Conservation (phyloP, 2,329 filamentous ascomycete genomes). For the Curvularia eragrostidis region DNA sequence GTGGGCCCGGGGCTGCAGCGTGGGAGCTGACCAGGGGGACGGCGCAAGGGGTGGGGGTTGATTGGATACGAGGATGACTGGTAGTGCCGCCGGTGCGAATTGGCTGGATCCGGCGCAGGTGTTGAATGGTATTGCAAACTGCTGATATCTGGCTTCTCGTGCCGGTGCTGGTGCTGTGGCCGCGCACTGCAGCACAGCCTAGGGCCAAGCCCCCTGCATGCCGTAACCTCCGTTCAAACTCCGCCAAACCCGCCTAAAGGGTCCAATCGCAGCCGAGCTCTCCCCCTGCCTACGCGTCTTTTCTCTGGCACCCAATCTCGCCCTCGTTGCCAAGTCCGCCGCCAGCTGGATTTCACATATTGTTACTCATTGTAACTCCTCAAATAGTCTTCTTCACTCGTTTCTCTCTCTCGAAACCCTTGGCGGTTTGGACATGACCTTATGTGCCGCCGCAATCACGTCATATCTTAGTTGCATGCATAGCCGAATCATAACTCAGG, state of each 20-base stretch:
- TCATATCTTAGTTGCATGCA: slow-evolving; percentile 16
- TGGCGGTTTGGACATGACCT: slow-evolving; percentile 1
- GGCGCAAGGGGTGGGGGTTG: slow-evolving; percentile 9
- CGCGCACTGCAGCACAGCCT: background rate
- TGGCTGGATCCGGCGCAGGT: background rate
- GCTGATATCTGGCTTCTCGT: slow-evolving; percentile 20
- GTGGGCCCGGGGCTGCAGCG: slow-evolving; percentile 11
- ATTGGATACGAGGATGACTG: background rate
- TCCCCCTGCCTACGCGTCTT: slow-evolving; percentile 17
- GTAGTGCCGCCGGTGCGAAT: background rate
- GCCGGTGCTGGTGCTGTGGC: background rate
- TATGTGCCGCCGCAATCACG: slow-evolving; percentile 11
- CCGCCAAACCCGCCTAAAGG: slow-evolving; percentile 8
- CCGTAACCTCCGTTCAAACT: slow-evolving; percentile 13
- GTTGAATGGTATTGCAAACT: slow-evolving; percentile 2
- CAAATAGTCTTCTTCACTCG: background rate
- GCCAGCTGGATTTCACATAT: background rate
- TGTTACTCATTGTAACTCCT: slow-evolving; percentile 2
- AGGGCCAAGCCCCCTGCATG: slow-evolving; percentile 23
- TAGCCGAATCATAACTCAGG: slow-evolving; percentile 12
- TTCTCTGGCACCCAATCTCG: background rate
- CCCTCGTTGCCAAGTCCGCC: background rate
- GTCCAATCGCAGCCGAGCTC: slow-evolving; percentile 17
- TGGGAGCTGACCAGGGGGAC: slow-evolving; percentile 15
- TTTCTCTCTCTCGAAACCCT: background rate